Evolutionary conservation across 495 filamentous ascomycete genomes (phyloP).

Genomic region (Hypoxylon cercidicola): DNA sequence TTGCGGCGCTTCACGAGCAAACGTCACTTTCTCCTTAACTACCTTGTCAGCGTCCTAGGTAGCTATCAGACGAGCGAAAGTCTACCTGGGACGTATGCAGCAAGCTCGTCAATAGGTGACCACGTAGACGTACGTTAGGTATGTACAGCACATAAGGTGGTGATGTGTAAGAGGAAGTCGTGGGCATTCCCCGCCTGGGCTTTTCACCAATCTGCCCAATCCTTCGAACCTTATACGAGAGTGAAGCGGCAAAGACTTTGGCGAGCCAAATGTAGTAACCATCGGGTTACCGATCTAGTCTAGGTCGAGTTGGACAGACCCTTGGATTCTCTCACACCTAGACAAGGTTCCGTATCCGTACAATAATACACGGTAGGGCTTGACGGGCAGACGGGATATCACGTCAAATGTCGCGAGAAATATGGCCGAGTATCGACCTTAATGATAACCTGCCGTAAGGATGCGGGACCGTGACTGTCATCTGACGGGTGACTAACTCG

Average conservation of each 20-base stretch:
- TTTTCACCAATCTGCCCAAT: background rate
- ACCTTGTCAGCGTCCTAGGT: constrained; percentile 7
- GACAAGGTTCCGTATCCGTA: constrained; percentile 17
- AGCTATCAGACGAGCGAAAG: constrained; percentile 8
- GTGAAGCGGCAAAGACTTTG: constrained; percentile 4
- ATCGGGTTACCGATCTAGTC: constrained; percentile 28
- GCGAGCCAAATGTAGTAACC: constrained; percentile 5
- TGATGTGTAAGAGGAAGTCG: constrained; percentile 21
- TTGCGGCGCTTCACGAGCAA: constrained; percentile 8
- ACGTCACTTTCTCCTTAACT: constrained; percentile 2
- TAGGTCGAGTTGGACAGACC: background rate
- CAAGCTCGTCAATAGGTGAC: constrained; percentile 8
- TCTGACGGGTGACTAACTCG: constrained; percentile 24
- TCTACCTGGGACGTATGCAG: constrained; percentile 1
- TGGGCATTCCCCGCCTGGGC: constrained; percentile 2
- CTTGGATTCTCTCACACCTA: background rate
- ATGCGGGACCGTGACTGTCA: constrained; percentile 17
- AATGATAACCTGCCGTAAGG: background rate
- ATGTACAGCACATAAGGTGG: constrained; percentile 17
- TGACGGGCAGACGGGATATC: constrained; percentile 16
- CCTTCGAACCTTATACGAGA: constrained; percentile 6
- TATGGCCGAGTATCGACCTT: constrained; percentile 15
- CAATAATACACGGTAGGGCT: constrained; percentile 19
- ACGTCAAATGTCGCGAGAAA: constrained; percentile 24
- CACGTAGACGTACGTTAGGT: constrained; percentile 5